Evolutionary conservation across 2,329 filamentous ascomycete species (phyloP).

Genomic region (Fusarium piperis): DNA sequence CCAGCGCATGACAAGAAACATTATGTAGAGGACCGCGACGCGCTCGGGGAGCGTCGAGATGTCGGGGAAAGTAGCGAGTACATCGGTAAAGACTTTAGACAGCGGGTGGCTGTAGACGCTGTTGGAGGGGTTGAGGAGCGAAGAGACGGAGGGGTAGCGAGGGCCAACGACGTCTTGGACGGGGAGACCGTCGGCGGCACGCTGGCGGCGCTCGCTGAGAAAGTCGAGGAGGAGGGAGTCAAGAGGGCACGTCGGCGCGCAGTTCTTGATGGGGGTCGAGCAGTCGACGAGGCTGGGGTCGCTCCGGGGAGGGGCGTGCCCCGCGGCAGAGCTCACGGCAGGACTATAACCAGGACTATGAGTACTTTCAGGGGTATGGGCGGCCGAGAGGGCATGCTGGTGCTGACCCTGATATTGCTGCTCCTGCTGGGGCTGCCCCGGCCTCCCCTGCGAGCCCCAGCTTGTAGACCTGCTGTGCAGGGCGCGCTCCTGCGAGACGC

Average conservation of each 20-base stretch:
- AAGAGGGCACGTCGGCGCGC: conserved; percentile 76
- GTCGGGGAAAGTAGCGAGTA: conserved; percentile 84
- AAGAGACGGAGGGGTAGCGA: conserved; percentile 81
- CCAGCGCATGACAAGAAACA: conserved; percentile 91
- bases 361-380: conserved; percentile 34
- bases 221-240: conserved; percentile 86
- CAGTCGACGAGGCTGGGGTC: conserved; percentile 34
- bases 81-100: conserved; percentile 86
- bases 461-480: conserved; percentile 37
- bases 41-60: conserved; percentile 82
- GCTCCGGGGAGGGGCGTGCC: conserved; percentile 29
- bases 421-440: conserved; percentile 24
- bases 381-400: conserved; percentile 25
- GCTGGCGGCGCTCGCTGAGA: conserved; percentile 73
- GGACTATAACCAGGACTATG: conserved; percentile 37
- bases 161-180: conserved; percentile 76
- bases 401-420: conserved; percentile 29
- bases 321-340: conserved; percentile 26
- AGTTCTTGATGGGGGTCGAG: conserved; percentile 63
- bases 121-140: conserved; percentile 76
- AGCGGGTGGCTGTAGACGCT: conserved; percentile 75
- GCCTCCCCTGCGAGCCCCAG: conserved; percentile 37
- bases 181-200: conserved; percentile 71
- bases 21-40: conserved; percentile 82
- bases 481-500: conserved; percentile 39